Percentiles rank a stretch among this genome's conserved stretches.
These are phyloP conservation scores for Fusarium foetens DNA, from an alignment of 2,329 filamentous ascomycete genomes.

Conservation along the genomic window DNA sequence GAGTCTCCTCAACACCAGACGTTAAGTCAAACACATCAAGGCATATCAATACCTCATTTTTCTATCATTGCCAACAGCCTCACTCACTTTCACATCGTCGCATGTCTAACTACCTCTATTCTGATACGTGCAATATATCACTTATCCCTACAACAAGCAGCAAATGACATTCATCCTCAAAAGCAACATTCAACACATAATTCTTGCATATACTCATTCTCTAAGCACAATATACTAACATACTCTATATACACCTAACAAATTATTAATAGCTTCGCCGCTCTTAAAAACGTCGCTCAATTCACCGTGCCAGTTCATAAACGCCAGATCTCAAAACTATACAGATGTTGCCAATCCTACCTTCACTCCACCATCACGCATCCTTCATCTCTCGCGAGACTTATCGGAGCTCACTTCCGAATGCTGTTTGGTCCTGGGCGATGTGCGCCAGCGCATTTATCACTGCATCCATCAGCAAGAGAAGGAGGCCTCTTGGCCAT, in stretches of 20 bases:
- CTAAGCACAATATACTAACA: neutral
- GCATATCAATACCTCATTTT: no score
- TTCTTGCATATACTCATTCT: neutral
- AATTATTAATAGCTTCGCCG: neutral
- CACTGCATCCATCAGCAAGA: constrained; percentile 31
- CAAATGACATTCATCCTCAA: neutral
- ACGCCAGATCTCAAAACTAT: neutral
- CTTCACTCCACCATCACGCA: neutral
- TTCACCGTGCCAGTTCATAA: neutral
- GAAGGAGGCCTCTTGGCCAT: neutral
- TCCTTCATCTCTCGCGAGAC: neutral
- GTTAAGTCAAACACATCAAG: neutral
- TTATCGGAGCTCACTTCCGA: neutral
- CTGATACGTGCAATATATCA: no score
- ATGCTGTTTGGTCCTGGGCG: neutral
- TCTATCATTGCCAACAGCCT: no score
- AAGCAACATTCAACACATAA: neutral
- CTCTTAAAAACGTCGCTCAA: neutral
- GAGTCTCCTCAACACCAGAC: neutral
- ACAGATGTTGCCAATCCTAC: neutral
- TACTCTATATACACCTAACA: neutral
- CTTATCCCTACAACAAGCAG: no score
- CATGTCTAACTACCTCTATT: neutral
- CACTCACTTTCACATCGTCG: accelerated
- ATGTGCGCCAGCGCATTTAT: constrained; percentile 37